phyloP scores from a whole-genome alignment of 768 basidiomycete species.

The Chiua virens region DNA sequence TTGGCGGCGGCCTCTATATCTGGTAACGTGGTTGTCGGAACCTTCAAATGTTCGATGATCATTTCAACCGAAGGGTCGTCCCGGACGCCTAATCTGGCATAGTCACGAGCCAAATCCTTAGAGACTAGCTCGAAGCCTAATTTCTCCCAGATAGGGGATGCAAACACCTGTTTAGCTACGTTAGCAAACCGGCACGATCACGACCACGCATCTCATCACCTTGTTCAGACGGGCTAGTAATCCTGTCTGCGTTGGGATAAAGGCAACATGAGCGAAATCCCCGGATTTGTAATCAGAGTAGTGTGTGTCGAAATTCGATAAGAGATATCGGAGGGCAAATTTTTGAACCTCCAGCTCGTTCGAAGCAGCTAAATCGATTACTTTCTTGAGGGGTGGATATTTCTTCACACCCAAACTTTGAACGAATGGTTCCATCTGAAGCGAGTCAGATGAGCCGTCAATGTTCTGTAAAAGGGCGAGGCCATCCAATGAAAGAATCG shows the following conservation, averaged over 20 bases:
- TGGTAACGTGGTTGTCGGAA: neutral
- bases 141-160: slow-evolving; percentile 1
- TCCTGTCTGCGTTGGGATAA: slow-evolving; percentile 12
- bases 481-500: slow-evolving; percentile 52
- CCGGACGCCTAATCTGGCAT: slow-evolving; percentile 12
- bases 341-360: neutral
- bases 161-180: slow-evolving; percentile 8
- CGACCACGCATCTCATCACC: neutral
- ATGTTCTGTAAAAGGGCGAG: neutral
- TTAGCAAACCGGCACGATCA: neutral
- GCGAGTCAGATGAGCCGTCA: neutral
- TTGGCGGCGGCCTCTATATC: neutral
- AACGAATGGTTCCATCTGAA: neutral
- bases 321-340: slow-evolving; percentile 10
- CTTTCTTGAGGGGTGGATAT: slow-evolving; percentile 2
- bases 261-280: slow-evolving; percentile 5
- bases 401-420: neutral
- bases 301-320: slow-evolving; percentile 5
- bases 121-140: slow-evolving; percentile 8
- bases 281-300: slow-evolving; percentile 14
- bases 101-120: neutral
- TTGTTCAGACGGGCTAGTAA: slow-evolving; percentile 7
- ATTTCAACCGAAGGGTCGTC: neutral
- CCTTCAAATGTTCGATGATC: neutral
- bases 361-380: slow-evolving; percentile 11